Percentiles rank a stretch among this genome's conserved stretches.
Conservation (phyloP, 768 basidiomycete species). For the Clitopilus passeckerianus region DNA sequence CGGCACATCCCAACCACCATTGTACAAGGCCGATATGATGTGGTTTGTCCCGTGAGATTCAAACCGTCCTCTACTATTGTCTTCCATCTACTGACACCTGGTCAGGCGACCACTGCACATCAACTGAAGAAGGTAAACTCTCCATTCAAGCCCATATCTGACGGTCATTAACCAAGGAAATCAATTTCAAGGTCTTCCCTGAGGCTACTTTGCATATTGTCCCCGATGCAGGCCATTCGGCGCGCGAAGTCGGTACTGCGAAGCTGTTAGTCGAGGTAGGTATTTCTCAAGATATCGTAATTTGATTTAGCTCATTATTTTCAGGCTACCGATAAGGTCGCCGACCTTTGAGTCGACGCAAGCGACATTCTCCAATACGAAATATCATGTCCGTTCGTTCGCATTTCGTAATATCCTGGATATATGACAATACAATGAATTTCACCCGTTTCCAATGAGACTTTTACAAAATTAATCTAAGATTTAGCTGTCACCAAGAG, state of each 20-base stretch:
- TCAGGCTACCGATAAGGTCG: constrained; percentile 40
- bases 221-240: constrained; percentile 84
- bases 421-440: neutral
- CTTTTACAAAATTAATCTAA: no score
- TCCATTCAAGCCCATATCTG: no score
- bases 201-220: constrained; percentile 73
- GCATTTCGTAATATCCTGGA: neutral
- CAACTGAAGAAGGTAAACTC: constrained; percentile 60
- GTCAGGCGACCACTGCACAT: constrained; percentile 73
- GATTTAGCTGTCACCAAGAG: neutral
- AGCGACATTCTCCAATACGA: neutral
- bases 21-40: constrained; percentile 86
- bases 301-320: neutral
- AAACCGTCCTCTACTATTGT: neutral
- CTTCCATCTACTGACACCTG: neutral
- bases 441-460: no score
- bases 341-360: constrained; percentile 19
- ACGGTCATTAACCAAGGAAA: neutral
- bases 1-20: constrained; percentile 83
- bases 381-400: neutral
- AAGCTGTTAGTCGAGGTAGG: constrained; percentile 68
- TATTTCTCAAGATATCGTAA: neutral
- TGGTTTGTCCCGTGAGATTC: constrained; percentile 72
- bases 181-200: constrained; percentile 53
- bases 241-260: constrained; percentile 66